These are phyloP conservation scores for Fusarium lyarnte DNA, from an alignment of 2,329 filamentous ascomycete species.

Conservation along the genomic window DNA sequence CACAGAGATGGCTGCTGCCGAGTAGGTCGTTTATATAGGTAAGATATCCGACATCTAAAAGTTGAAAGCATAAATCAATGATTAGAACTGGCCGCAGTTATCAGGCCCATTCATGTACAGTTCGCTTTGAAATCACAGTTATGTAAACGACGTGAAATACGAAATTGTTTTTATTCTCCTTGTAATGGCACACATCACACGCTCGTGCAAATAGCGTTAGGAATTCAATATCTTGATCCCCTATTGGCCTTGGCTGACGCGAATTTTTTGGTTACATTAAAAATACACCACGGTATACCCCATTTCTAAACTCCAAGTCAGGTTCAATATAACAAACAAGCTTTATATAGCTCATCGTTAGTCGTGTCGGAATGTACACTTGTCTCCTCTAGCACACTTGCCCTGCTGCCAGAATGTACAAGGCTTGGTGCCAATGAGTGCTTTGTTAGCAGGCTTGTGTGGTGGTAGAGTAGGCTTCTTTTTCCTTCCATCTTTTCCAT, in stretches of 20 bases:
- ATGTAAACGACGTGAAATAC: neutral
- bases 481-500: constrained; percentile 52
- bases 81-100: neutral
- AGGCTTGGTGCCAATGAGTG: constrained; percentile 71
- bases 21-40: constrained; percentile 25
- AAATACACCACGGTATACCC: constrained; percentile 33
- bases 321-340: constrained; percentile 11
- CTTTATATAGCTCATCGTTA: constrained; percentile 28
- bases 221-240: constrained; percentile 4
- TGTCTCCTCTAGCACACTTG: constrained; percentile 76
- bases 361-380: constrained; percentile 79
- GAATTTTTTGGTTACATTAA: constrained; percentile 37
- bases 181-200: constrained; percentile 3
- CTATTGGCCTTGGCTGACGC: constrained; percentile 6
- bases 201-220: neutral
- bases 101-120: neutral
- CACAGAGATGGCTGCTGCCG: constrained; percentile 51
- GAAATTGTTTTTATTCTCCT: constrained; percentile 14
- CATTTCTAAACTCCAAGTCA: constrained; percentile 16
- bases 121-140: neutral
- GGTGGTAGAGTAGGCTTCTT: constrained; percentile 53
- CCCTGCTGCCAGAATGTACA: constrained; percentile 77
- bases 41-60: neutral
- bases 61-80: neutral
- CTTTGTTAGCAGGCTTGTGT: constrained; percentile 61